Evolutionary conservation across 2,329 filamentous ascomycete species (phyloP).

Genomic region (Neofusicoccum umdonicola): DNA sequence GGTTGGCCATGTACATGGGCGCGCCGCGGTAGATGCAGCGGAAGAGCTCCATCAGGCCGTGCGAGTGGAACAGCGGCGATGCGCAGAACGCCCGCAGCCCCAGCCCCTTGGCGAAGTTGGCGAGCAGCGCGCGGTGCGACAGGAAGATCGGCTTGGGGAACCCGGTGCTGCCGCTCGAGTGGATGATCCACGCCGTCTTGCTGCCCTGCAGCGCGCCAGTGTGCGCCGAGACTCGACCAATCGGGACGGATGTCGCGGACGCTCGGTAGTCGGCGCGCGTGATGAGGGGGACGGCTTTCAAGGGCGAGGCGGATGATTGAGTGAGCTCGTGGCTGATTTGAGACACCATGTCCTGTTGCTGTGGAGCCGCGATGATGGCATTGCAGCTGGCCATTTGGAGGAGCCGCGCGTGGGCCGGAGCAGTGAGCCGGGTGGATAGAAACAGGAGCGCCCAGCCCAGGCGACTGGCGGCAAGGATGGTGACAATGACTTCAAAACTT

Average conservation of each 20-base stretch:
- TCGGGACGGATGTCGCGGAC: not conserved
- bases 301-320: conserved; percentile 20
- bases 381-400: conserved; percentile 25
- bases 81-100: not conserved
- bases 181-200: conserved; percentile 43
- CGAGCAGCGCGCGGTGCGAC: conserved; percentile 51
- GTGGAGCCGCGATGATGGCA: conserved; percentile 22
- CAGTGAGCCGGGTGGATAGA: conserved; percentile 54
- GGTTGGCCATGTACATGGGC: not conserved
- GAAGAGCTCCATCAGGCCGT: conserved; percentile 4
- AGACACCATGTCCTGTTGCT: not conserved
- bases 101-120: not conserved
- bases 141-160: conserved; percentile 63
- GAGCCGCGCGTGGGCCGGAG: conserved; percentile 51
- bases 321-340: not conserved
- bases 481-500: conserved; percentile 55
- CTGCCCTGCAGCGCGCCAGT: conserved; percentile 19
- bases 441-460: conserved; percentile 56
- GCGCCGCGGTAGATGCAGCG: not conserved
- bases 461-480: conserved; percentile 53
- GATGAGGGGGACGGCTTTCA: conserved; percentile 29
- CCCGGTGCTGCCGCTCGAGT: conserved; percentile 58
- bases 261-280: conserved; percentile 21
- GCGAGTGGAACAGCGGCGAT: not conserved
- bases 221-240: conserved; percentile 20